Evolutionary conservation across 257 asterid species (phyloP), one percentile per base, ranked within the genome.

Genomic region (Parsonsia alboflavescens): DNA sequence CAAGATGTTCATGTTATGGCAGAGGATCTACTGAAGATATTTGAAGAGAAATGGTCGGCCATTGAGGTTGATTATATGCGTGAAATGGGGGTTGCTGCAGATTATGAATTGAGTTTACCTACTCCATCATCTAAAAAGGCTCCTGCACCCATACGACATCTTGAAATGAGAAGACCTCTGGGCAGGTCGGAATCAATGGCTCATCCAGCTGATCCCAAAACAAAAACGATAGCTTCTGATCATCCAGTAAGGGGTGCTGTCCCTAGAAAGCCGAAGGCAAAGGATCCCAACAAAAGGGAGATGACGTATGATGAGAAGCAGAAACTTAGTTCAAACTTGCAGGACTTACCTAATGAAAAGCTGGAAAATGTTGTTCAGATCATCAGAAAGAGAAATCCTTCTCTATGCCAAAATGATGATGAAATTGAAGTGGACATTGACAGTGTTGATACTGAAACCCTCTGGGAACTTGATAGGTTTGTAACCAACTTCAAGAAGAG

Each of bases 381-480:
- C 54, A 93, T 90, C 63, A 93, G 81, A 85, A 93, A 88, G 89
- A 89, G 96, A 82, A 91, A 89, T 81, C 86, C 90, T 19, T 80
- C 90, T 66, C 87, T 93, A 64, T 84, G 89, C 46, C 97, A 90
- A 84, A 87, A 86, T 69, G 97, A 93, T 77, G 97, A 90, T 84
- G 98, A 93, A 82, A 90, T 93, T 67, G 98, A 93, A 80, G 97
- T 93, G 56, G 98, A 93, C 74, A 93, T 93, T 58, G 98, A 93
- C 77, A 87, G 84, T 75, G 94, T 93, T 67, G 98, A 92, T 82
- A 88, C 92, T 10, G 98, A 92, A 82, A 92, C 98, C 76, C 91
- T 92, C 66, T 92, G 98, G 98, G 98, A 92, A 89, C 97, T 92
- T 57, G 98, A 92, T 79, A 86, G 98, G 85, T 92, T 90, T 88